Base-by-base conservation (phyloP, 2,329 filamentous ascomycete genomes). In the Penicillium sp. region DNA sequence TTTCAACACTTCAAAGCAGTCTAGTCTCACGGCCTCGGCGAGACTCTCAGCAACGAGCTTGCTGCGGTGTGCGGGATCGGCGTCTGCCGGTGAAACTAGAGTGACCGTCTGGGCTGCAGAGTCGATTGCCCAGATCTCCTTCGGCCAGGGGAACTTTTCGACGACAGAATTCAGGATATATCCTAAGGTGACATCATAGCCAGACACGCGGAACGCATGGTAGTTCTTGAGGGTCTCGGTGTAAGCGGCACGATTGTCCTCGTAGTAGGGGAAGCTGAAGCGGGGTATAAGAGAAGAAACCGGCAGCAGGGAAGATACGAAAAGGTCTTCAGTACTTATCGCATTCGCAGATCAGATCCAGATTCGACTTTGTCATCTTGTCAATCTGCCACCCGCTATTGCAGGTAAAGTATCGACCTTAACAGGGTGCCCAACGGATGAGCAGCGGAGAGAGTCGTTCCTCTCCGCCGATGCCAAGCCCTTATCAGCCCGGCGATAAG, bases 231-330 rank as follows among this genome's bases (percentile, higher is more conserved):
- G 77, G 63, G 85, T 78, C 46, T 80, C 75, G 48, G 83, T 78
- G 75, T 89, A 87, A 54, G 80, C 79, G 60, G 83, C 74, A 10
- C 85, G 83, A 65, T 88, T 80, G 57, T 81, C 82, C 58, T 89
- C 82, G 58, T 84, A 83, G 77, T 96, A 92, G 1, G 93, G 93
- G 71, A 96, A 96, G 71, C 91, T 94, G 70, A 54, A 54, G 52
- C 46, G 28, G 49, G 53, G 25, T 25, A 57, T 72, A 49, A 68
- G 68, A 65, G 19, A 60, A 56, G 28, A 33, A 40, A 25, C 30
- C 33, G 22, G 46, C 30, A 52, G 30, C 25, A 6, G 13, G 37
- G 11, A 6, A 19, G 33, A 42, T 1, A 40, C 45, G 11, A 28
- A 35, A 57, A 5, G 26, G 46, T 33, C 16, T 59, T 55, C 55